Evolutionary conservation across 495 filamentous ascomycete species (phyloP), one percentile per base, ranked within the genome.

Genomic region (Penicillium alfredii): DNA sequence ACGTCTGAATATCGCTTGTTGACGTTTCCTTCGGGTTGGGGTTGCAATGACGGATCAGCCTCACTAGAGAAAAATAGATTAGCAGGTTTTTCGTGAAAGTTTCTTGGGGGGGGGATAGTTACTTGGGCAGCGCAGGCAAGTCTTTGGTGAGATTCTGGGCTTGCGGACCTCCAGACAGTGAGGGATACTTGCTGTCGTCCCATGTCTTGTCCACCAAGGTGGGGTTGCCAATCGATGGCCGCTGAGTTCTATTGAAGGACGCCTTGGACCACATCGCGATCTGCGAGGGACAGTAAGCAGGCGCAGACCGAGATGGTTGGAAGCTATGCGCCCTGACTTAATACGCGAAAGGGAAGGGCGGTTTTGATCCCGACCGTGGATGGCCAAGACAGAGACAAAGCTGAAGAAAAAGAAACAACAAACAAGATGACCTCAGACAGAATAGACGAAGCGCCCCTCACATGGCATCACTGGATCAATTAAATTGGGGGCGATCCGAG

Each of bases 181-280:
- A 25, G 5, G 23, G 5, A 25, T 32, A 38, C 3, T 47, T 36
- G 12, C 29, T 53, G 33, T 56, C 53, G 38, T 68, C 60, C 18
- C 63, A 55, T 16, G 63, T 66, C 13, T 63, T 64, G 34, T 62
- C 56, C 26, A 61, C 47, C 25, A 67, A 54, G 38, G 64, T 65
- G 33, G 74, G 72, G 46, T 58, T 59, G 36, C 60, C 64, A 36
- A 71, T 67, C 25, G 53, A 33, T 28, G 56, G 60, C 35, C 66
- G 71, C 41, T 59, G 62, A 21, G 64, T 57, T 41, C 66, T 62
- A 34, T 57, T 55, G 32, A 67, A 58, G 1, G 53, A 49, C 24
- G 56, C 41, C 38, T 66, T 70, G 29, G 58, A 56, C 66, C 66
- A 74, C 70, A 74, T 73, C 1, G 37, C 56, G 51, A 36, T 45